Percentiles rank a stretch among this genome's conserved stretches.
phyloP scores from a whole-genome alignment of 2,329 filamentous ascomycete genomes.

The Coniochaeta hoffmannii region DNA sequence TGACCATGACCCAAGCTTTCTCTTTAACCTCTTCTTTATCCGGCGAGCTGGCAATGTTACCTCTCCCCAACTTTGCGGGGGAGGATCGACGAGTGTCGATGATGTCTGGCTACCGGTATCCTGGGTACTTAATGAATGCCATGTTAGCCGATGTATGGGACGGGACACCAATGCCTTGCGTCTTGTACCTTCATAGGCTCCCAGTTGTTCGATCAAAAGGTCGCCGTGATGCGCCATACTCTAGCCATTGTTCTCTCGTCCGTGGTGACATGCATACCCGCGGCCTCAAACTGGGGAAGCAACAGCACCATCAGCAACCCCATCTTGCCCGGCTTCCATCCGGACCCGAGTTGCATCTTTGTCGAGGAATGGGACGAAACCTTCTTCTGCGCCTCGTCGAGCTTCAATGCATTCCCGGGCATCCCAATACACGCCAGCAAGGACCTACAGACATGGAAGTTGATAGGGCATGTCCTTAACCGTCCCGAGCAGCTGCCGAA shows the following conservation, averaged over 20 bases:
- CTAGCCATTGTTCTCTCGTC: constrained; percentile 4
- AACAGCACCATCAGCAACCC: constrained; percentile 27
- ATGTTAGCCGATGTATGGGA: neutral
- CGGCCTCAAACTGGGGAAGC: constrained; percentile 3
- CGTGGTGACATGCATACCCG: constrained; percentile 6
- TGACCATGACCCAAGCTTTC: neutral
- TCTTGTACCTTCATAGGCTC: neutral
- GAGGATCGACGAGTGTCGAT: neutral
- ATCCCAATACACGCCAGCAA: constrained; percentile 36
- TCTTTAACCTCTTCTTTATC: constrained; percentile 2
- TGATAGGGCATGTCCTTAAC: constrained; percentile 28
- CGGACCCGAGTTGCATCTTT: constrained; percentile 34
- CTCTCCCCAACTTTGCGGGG: neutral
- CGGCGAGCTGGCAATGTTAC: neutral
- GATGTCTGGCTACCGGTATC: neutral
- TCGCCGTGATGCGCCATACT: neutral
- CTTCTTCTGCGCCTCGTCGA: constrained; percentile 35
- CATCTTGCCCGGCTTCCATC: constrained; percentile 34
- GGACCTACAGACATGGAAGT: constrained; percentile 33
- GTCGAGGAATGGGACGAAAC: constrained; percentile 27
- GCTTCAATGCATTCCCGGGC: constrained; percentile 35
- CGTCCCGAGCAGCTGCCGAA: constrained; percentile 25
- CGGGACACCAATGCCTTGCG: neutral
- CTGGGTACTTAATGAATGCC: neutral
- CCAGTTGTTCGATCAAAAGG: neutral